These are phyloP conservation scores for Physcomitrium patens DNA, from an alignment of 225 moss, liverwort and hornwort species.

Conservation along the genomic window DNA sequence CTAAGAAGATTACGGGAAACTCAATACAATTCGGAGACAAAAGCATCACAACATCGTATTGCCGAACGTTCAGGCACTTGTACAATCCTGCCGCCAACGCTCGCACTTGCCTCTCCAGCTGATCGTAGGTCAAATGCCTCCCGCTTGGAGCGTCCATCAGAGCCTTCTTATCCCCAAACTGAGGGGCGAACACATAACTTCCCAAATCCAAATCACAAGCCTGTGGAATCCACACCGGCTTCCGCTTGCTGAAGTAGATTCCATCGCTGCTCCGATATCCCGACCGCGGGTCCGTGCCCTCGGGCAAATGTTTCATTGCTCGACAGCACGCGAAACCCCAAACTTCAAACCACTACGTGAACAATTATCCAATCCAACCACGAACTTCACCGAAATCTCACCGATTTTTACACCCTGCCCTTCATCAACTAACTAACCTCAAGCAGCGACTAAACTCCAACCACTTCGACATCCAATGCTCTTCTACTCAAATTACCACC, in stretches of 20 bases:
- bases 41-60: constrained; percentile 61
- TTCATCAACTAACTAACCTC: too few species aligned
- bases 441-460: too few species aligned
- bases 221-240: constrained; percentile 43
- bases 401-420: too few species aligned
- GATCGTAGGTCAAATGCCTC: constrained; percentile 21
- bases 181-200: constrained; percentile 54
- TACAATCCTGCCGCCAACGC: constrained; percentile 46
- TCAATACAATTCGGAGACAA: constrained; percentile 53
- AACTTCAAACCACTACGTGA: too few species aligned
- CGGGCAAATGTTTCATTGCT: constrained; percentile 36
- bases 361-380: too few species aligned
- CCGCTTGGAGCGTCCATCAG: constrained; percentile 45
- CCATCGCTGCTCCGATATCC: constrained; percentile 54
- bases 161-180: constrained; percentile 43
- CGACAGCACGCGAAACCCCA: too few species aligned
- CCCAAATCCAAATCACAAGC: constrained; percentile 34
- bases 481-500: too few species aligned
- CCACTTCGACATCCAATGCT: too few species aligned
- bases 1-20: constrained; percentile 54
- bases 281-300: constrained; percentile 38
- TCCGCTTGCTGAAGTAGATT: constrained; percentile 54
- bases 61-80: constrained; percentile 48
- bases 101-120: constrained; percentile 45
- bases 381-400: too few species aligned